Evolutionary conservation across 2,329 filamentous ascomycete species (phyloP), one percentile per base, ranked within the genome.

Genomic region (Calonectria henricotiae): DNA sequence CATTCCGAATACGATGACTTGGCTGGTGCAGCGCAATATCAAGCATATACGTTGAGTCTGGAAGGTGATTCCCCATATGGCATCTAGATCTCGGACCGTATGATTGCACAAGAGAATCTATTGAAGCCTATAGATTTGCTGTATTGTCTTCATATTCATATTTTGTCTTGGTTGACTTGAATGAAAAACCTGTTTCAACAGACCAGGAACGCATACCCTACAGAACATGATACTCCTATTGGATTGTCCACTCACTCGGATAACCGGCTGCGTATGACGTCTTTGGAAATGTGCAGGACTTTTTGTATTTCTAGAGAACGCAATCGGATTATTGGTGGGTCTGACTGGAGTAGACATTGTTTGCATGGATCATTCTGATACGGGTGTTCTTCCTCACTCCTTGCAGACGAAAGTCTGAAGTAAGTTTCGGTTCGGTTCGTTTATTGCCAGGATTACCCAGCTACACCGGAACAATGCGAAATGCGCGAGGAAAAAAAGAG

Each of bases 111-210:
- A 37, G n/a, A 30, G n/a, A 55, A n/a, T 12, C 20, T 7, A 8
- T 15, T 15, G 20, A 13, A 37, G 17, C 35, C 35, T 55, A 30
- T 55, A 55, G 51, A 37, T 37, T 2, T 7, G 9, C 35, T 35
- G n/a, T 37, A 35, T 43, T 30, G 27, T 4, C 17, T 43, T 37
- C 51, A 37, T 55, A 3, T 55, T 32, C n/a, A 20, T 55, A 4
- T 37, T 37, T 9, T 55, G 51, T 55, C 51, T 55, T 55, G 51
- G 51, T 35, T 37, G 51, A 55, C 51, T 55, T 30, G 32, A 15
- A 37, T 15, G 17, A 55, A 55, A n/a, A n/a, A 37, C 51, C 35
- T 55, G 51, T 55, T 55, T 55, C n/a, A 55, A 55, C 17, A 17
- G 3, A 17, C 5, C 30, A 55, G 51, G 51, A n/a, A 37, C 9